Evolutionary conservation across 768 basidiomycete species (phyloP).

Genomic region (Boletus rubescentipes): DNA sequence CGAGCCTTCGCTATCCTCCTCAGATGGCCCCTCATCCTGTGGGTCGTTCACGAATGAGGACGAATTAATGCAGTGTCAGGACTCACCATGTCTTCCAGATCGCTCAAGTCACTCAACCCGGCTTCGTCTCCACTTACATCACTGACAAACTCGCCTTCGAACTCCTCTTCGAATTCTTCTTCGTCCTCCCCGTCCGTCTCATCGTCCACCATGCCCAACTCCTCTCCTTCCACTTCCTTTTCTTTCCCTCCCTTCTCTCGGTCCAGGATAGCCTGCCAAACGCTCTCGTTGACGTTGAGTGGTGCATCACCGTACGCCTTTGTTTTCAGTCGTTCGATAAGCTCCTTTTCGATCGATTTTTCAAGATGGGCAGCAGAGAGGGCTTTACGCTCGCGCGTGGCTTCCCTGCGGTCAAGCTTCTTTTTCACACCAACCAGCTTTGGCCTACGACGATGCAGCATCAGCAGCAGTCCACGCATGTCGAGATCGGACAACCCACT

Average conservation of each 20-base stretch:
- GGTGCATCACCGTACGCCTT: conserved; percentile 98
- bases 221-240: conserved; percentile 40
- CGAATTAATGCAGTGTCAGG: not conserved
- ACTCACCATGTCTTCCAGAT: conserved; percentile 72
- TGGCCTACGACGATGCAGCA: conserved; percentile 50
- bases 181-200: conserved; percentile 55
- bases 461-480: not conserved
- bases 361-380: conserved; percentile 94
- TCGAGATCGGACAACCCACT: conserved; percentile 47
- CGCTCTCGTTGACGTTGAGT: conserved; percentile 95
- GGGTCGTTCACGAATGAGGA: conserved; percentile 19
- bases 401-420: conserved; percentile 92
- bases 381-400: conserved; percentile 92
- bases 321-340: conserved; percentile 91
- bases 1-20: conserved; percentile 44
- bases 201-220: conserved; percentile 49
- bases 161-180: conserved; percentile 48
- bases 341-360: conserved; percentile 92
- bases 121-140: conserved; percentile 54
- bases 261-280: conserved; percentile 92
- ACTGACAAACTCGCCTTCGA: conserved; percentile 57
- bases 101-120: conserved; percentile 41
- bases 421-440: conserved; percentile 96
- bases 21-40: conserved; percentile 36
- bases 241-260: conserved; percentile 58